A percentile compares a stretch with the other conserved stretches of the same genome.
phyloP scores from a whole-genome alignment of 2,329 filamentous ascomycete genomes.

The Xylaria sp. region DNA sequence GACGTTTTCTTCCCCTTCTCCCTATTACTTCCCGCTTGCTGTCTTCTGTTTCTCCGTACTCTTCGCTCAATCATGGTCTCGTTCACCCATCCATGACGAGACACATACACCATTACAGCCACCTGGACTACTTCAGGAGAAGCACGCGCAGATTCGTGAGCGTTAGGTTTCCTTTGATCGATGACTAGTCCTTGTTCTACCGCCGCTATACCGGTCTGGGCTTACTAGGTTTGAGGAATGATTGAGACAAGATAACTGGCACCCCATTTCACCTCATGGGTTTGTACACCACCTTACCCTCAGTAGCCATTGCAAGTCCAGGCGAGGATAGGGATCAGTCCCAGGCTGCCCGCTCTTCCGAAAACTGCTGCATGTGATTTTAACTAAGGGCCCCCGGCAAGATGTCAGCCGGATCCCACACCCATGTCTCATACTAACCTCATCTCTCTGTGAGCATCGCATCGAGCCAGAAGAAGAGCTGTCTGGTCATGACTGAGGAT shows the following conservation, averaged over 20 bases:
- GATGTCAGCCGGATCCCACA: slow-evolving; percentile 27
- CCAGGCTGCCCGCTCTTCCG: slow-evolving; percentile 7
- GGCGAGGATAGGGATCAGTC: slow-evolving; percentile 10
- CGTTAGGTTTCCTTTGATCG: background rate
- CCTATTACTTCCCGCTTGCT: background rate
- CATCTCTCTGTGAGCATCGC: background rate
- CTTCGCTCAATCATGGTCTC: background rate
- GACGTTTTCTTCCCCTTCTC: background rate
- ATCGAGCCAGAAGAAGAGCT: slow-evolving; percentile 6
- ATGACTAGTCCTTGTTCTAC: slow-evolving; percentile 16
- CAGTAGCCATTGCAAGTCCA: slow-evolving; percentile 7
- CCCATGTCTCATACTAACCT: slow-evolving; percentile 6
- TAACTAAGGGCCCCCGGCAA: slow-evolving; percentile 1
- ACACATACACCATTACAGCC: background rate
- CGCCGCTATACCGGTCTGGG: slow-evolving; percentile 2
- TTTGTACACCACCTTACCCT: slow-evolving; percentile 18
- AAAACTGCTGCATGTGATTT: slow-evolving; percentile 6
- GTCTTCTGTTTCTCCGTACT: background rate
- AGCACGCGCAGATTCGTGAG: background rate
- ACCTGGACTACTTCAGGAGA: background rate
- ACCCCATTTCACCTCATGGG: slow-evolving; percentile 16
- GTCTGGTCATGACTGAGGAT: background rate
- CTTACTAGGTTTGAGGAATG: slow-evolving; percentile 1
- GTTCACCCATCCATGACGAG: background rate
- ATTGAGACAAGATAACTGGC: slow-evolving; percentile 6